These are phyloP conservation scores for Capsicum baccatum DNA, from an alignment of 257 asterid genomes.

Conservation along the genomic window DNA sequence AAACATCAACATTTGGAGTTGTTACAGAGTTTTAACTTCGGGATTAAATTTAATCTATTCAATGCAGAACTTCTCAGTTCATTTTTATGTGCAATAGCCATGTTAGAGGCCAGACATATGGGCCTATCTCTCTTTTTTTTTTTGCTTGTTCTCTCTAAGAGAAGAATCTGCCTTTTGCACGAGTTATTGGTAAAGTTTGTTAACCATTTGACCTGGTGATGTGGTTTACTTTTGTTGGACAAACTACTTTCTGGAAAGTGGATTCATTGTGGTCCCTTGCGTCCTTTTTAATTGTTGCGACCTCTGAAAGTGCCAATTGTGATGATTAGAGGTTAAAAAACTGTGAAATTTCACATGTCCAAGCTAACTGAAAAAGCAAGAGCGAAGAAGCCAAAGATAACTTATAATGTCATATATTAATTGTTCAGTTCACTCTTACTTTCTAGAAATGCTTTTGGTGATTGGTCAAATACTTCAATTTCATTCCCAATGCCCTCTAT, in stretches of 20 bases:
- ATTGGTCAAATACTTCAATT: not conserved
- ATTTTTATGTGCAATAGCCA: not conserved
- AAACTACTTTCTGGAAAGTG: slow-evolving; percentile 1
- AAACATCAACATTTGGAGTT: not conserved
- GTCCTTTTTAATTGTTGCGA: not conserved
- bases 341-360: slow-evolving; percentile 19
- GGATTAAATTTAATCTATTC: not conserved
- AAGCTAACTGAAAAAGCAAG: not conserved
- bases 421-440: not conserved
- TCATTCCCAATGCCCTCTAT: not conserved
- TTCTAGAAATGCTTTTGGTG: slow-evolving; percentile 11
- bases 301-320: not conserved
- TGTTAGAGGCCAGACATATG: not conserved
- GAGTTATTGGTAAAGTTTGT: not conserved
- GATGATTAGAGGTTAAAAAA: not conserved
- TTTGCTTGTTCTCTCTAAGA: slow-evolving; percentile 21
- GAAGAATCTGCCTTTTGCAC: slow-evolving; percentile 13
- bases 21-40: not conserved
- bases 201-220: slow-evolving; percentile 12
- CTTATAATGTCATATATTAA: not conserved
- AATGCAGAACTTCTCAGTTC: not conserved
- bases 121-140: not conserved
- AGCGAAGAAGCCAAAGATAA: not conserved
- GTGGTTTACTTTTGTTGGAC: slow-evolving; percentile 7
- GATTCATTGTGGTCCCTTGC: not conserved